Conservation (phyloP, 192 early-diverging fungal genomes). For the Coemansia sp. region DNA sequence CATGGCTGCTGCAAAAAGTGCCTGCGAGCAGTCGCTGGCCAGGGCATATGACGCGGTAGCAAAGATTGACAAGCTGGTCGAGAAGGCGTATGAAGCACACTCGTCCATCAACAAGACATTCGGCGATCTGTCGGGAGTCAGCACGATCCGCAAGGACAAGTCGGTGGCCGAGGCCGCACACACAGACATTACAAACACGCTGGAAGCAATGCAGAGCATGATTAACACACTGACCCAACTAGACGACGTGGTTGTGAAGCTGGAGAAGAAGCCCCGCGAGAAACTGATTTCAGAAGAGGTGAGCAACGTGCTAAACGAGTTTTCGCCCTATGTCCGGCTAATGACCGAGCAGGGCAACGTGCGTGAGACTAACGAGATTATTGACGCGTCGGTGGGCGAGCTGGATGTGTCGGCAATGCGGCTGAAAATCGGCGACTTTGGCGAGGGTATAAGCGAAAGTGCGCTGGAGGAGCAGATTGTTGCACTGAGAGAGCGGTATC, state of each 20-base stretch:
- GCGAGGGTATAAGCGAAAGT: constrained; percentile 28
- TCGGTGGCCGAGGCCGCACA: constrained; percentile 46
- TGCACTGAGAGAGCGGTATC: constrained; percentile 25
- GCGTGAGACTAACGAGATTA: constrained; percentile 20
- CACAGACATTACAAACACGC: constrained; percentile 39
- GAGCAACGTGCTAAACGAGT: constrained; percentile 27
- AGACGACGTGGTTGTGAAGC: constrained; percentile 27
- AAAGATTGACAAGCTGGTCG: constrained; percentile 36
- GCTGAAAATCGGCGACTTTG: constrained; percentile 45
- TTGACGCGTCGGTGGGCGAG: constrained; percentile 37
- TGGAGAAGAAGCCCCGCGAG: constrained; percentile 49
- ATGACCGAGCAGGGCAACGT: constrained; percentile 40
- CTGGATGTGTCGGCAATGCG: constrained; percentile 50
- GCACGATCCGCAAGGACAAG: constrained; percentile 52
- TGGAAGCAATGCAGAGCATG: constrained; percentile 46
- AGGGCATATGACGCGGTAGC: constrained; percentile 32
- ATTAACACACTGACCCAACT: constrained; percentile 30
- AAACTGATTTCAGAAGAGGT: constrained; percentile 46
- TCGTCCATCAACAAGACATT: constrained; percentile 47
- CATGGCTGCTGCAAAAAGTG: not conserved
- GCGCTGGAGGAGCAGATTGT: constrained; percentile 31
- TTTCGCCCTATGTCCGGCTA: constrained; percentile 40
- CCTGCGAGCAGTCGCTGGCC: constrained; percentile 28
- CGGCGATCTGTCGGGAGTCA: constrained; percentile 46
- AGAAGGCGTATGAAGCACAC: constrained; percentile 51